A percentile compares a stretch with the other conserved stretches of the same genome.
Conservation (phyloP, 2,329 filamentous ascomycete genomes). For the Pyrenochaeta sp. region DNA sequence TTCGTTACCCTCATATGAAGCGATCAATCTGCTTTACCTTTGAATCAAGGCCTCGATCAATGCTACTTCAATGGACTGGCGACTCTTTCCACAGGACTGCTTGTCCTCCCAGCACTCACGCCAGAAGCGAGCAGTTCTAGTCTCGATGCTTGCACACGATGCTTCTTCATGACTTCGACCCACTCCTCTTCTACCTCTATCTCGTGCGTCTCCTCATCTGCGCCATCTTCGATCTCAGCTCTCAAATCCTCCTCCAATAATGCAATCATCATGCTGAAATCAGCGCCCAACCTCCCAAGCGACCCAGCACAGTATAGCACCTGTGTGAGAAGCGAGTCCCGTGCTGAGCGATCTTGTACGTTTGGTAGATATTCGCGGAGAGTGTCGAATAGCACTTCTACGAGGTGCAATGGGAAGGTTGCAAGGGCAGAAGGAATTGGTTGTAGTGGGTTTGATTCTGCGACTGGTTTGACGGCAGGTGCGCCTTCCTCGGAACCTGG, state of each 20-base stretch:
- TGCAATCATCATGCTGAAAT: constrained; percentile 90
- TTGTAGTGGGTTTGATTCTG: constrained; percentile 48
- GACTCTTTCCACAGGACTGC: constrained; percentile 12
- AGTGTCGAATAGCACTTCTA: constrained; percentile 81
- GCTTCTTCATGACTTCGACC: constrained; percentile 88
- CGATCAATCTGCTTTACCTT: no score
- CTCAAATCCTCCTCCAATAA: constrained; percentile 59
- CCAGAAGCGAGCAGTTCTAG: constrained; percentile 65
- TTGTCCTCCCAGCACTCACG: constrained; percentile 46
- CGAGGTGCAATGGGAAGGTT: constrained; percentile 84
- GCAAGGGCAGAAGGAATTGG: constrained; percentile 78
- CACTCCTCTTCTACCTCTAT: constrained; percentile 68
- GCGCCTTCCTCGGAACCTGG: constrained; percentile 42
- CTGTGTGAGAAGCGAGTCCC: constrained; percentile 90
- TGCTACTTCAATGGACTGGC: background rate
- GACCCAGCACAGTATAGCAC: constrained; percentile 93
- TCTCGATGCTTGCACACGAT: constrained; percentile 82
- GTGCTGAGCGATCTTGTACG: constrained; percentile 77
- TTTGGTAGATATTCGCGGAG: constrained; percentile 80
- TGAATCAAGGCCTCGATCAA: no score
- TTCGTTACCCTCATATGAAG: no score
- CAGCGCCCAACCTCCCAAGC: constrained; percentile 85
- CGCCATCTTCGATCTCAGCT: constrained; percentile 48
- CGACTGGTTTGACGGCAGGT: constrained; percentile 31
- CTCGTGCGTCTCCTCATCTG: constrained; percentile 50